These are phyloP conservation scores for Cercospora sesami DNA, from an alignment of 2,329 filamentous ascomycete species.

Conservation along the genomic window DNA sequence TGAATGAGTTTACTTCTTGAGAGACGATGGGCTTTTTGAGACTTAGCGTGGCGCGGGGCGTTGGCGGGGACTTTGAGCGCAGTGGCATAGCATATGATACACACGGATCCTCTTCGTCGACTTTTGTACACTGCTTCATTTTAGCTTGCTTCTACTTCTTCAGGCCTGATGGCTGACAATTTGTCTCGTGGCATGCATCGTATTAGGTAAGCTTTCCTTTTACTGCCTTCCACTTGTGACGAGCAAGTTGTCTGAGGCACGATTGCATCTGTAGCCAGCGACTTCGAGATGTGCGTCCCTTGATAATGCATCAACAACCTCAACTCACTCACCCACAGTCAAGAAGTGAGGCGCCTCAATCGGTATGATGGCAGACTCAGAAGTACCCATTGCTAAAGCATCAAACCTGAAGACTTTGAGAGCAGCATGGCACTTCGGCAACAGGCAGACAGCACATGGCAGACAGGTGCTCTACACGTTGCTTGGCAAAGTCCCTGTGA, in stretches of 20 bases:
- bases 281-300: too few species aligned
- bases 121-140: neutral
- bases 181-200: neutral
- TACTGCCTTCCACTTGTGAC: too few species aligned
- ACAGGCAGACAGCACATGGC: neutral
- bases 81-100: constrained; percentile 11
- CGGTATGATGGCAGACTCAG: too few species aligned
- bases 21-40: neutral
- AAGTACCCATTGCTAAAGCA: too few species aligned
- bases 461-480: neutral
- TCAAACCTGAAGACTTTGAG: neutral
- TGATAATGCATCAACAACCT: too few species aligned
- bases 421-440: neutral
- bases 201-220: neutral
- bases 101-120: constrained; percentile 1
- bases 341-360: too few species aligned
- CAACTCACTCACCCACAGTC: too few species aligned
- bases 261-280: too few species aligned
- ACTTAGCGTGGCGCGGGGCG: constrained; percentile 14
- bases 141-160: neutral
- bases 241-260: too few species aligned
- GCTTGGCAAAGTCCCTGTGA: neutral
- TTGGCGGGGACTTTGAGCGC: neutral
- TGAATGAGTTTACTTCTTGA: constrained; percentile 28
- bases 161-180: neutral